phyloP scores from a whole-genome alignment of 2,329 filamentous ascomycete genomes.

The Huntiella bhutanensis region DNA sequence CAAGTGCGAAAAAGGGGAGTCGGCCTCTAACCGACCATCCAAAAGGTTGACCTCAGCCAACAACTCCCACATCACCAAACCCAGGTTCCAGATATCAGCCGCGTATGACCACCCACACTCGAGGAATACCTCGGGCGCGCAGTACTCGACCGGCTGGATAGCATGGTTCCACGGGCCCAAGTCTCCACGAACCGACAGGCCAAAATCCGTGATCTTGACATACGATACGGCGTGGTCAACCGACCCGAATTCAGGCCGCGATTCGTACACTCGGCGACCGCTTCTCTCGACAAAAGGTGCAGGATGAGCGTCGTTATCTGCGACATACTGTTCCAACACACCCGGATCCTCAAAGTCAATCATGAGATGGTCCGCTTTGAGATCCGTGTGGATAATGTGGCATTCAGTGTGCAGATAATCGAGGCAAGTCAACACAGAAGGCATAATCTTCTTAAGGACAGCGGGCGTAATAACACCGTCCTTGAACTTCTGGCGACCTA shows the following conservation, averaged over 20 bases:
- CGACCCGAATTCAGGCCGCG: conserved; percentile 13
- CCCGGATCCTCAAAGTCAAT: conserved; percentile 13
- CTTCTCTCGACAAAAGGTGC: conserved; percentile 14
- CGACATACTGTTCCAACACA: conserved; percentile 14
- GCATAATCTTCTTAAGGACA: conserved; percentile 21
- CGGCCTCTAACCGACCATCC: conserved; percentile 11
- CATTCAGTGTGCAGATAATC: conserved; percentile 24
- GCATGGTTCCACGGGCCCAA: conserved; percentile 13
- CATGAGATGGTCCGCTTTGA: conserved; percentile 20
- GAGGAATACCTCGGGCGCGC: conserved; percentile 18
- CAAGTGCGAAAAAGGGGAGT: conserved; percentile 14
- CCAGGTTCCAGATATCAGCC: conserved; percentile 16
- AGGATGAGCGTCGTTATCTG: conserved; percentile 14
- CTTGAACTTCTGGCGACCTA: conserved; percentile 20
- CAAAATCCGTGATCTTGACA: conserved; percentile 16
- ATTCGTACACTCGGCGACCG: conserved; percentile 13
- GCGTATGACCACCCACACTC: conserved; percentile 17
- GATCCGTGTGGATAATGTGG: conserved; percentile 27
- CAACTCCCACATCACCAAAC: conserved; percentile 17
- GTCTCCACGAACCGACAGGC: conserved; percentile 15
- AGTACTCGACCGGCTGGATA: conserved; percentile 18
- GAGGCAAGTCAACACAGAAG: conserved; percentile 20
- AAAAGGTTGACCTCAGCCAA: conserved; percentile 17
- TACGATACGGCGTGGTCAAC: conserved; percentile 13
- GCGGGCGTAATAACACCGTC: conserved; percentile 20